A percentile compares a stretch with the other conserved stretches of the same genome.
Evolutionary conservation across 179 eudicot species (phyloP).

Genomic region (Camellia oleifera): DNA sequence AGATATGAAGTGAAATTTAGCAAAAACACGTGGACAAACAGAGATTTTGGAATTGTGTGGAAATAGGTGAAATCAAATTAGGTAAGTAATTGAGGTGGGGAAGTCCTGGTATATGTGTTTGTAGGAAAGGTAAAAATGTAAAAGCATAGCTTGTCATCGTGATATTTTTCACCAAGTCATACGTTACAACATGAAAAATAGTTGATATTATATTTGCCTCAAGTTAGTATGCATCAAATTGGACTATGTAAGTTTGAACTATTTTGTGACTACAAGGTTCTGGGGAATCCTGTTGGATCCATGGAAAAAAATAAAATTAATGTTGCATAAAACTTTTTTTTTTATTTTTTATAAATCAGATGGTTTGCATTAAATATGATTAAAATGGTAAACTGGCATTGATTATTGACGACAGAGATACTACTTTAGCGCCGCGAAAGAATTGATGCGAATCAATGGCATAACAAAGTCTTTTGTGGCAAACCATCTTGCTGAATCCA

Average conservation of each 20-base stretch:
- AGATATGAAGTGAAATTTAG: not conserved
- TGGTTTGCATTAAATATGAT: too few species aligned
- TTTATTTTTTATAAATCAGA: too few species aligned
- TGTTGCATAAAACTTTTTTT: not conserved
- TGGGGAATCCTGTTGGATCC: too few species aligned
- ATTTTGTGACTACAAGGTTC: not conserved
- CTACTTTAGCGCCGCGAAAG: slow-evolving; percentile 65
- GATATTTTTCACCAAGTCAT: not conserved
- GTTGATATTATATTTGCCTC: too few species aligned
- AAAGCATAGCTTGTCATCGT: not conserved
- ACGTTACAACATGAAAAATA: not conserved
- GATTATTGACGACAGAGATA: slow-evolving; percentile 37
- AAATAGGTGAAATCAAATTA: not conserved
- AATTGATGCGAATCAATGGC: slow-evolving; percentile 73
- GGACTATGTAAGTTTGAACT: not conserved
- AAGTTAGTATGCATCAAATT: not conserved
- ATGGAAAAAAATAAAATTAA: too few species aligned
- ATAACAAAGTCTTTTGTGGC: slow-evolving; percentile 71
- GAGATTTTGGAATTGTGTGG: not conserved
- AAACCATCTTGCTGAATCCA: slow-evolving; percentile 68
- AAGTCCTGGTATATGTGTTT: not conserved
- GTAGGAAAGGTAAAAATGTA: not conserved
- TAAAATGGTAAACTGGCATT: not conserved
- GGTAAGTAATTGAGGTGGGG: not conserved
- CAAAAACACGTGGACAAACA: not conserved